Percentiles rank a stretch among this genome's conserved stretches.
phyloP scores from a whole-genome alignment of 768 basidiomycete genomes.

The Trametes cubensis region DNA sequence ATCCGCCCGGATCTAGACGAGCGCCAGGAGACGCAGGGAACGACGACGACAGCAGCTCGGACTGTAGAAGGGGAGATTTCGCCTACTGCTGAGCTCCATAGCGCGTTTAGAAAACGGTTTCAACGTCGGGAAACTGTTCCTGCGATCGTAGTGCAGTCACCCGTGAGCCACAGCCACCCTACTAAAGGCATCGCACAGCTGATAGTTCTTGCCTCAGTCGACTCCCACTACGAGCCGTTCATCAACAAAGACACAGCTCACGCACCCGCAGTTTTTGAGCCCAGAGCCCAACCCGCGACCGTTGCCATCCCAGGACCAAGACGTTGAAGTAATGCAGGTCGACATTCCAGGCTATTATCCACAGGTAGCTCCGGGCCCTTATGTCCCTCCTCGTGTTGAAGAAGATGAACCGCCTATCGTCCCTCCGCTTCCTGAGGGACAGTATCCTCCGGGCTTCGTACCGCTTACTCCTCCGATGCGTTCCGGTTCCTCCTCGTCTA shows the following conservation, averaged over 20 bases:
- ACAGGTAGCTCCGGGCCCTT: not conserved
- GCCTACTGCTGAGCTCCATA: slow-evolving; percentile 21
- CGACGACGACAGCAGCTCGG: slow-evolving; percentile 2
- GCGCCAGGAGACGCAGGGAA: slow-evolving; percentile 9
- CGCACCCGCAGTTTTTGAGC: slow-evolving; percentile 34
- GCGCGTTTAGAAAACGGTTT: slow-evolving; percentile 27
- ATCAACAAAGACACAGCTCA: slow-evolving; percentile 19
- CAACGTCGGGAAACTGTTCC: slow-evolving; percentile 23
- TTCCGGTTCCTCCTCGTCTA: not conserved
- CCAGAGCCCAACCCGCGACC: slow-evolving; percentile 31
- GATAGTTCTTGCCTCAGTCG: slow-evolving; percentile 22
- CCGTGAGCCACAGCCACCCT: slow-evolving; percentile 18
- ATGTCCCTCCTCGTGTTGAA: slow-evolving; percentile 6
- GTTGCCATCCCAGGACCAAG: slow-evolving; percentile 4
- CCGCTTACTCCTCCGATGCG: slow-evolving; percentile 13
- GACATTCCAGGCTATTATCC: slow-evolving; percentile 18
- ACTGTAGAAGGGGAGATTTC: slow-evolving; percentile 7
- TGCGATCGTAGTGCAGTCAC: slow-evolving; percentile 30
- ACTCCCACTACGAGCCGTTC: slow-evolving; percentile 25
- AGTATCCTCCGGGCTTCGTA: slow-evolving; percentile 25
- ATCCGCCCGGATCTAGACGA: slow-evolving; percentile 5
- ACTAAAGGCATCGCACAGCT: not conserved
- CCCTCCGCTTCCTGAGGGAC: slow-evolving; percentile 5
- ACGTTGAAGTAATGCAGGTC: slow-evolving; percentile 16
- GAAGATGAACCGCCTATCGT: slow-evolving; percentile 3